Conservation (phyloP, 139 green algal genomes). For the Nannochloris sp. region DNA sequence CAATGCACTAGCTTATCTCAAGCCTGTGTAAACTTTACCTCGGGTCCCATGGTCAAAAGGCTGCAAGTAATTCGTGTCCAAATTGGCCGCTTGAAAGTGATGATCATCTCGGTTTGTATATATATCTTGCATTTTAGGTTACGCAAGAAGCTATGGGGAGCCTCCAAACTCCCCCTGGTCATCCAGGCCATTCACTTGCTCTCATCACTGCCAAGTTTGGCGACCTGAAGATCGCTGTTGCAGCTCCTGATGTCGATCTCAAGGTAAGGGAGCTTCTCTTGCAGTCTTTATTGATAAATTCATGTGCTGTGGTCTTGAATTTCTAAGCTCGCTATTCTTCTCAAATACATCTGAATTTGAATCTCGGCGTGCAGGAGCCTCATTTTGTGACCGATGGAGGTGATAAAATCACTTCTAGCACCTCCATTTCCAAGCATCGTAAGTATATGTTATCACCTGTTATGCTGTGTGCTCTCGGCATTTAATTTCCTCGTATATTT, state of each 20-base stretch:
- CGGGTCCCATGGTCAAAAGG: too few relatives aligned
- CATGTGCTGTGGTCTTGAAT: too few relatives aligned
- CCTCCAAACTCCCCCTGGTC: slow-evolving; percentile 38
- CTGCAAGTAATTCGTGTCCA: too few relatives aligned
- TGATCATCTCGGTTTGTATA: too few relatives aligned
- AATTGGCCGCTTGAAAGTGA: too few relatives aligned
- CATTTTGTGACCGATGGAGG: slow-evolving; percentile 1
- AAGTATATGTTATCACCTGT: not conserved
- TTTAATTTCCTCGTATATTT: not conserved
- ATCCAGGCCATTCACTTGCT: slow-evolving; percentile 32
- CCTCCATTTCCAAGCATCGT: slow-evolving; percentile 33
- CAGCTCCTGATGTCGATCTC: slow-evolving; percentile 40
- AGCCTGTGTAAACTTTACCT: too few relatives aligned
- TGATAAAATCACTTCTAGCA: slow-evolving; percentile 20
- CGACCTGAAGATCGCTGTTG: slow-evolving; percentile 28
- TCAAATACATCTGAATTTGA: not conserved
- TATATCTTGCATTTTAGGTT: not conserved
- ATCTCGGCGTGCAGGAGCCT: slow-evolving; percentile 6
- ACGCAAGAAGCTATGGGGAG: slow-evolving; percentile 15
- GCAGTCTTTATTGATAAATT: not conserved
- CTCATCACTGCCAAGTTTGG: slow-evolving; percentile 31
- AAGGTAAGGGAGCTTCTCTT: slow-evolving; percentile 8
- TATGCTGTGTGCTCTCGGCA: not conserved
- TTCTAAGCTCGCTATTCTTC: too few relatives aligned
- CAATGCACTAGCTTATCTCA: too few relatives aligned